These are phyloP conservation scores for Moesziomyces sp. DNA, from an alignment of 1,284 basidiomycete genomes.

Conservation along the genomic window DNA sequence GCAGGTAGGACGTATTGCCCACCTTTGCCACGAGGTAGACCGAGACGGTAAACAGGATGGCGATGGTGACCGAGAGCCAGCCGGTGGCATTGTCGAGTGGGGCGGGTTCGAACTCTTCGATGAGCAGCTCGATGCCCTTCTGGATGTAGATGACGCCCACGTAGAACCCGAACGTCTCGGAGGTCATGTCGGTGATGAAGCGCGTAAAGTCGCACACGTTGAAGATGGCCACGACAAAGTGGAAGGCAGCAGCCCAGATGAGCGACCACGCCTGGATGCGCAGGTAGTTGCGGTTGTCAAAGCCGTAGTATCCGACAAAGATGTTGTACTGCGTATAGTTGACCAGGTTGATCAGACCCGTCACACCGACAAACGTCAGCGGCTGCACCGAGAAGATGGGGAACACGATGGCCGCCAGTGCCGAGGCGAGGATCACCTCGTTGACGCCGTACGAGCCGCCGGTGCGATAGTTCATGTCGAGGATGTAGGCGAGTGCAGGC, in stretches of 20 bases:
- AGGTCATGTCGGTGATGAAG: constrained; percentile 78
- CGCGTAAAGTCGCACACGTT: constrained; percentile 73
- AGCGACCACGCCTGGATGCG: constrained; percentile 77
- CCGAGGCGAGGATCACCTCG: constrained; percentile 74
- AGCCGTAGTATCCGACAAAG: constrained; percentile 60
- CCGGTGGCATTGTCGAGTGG: constrained; percentile 67
- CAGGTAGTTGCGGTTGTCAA: constrained; percentile 55
- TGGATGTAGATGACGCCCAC: constrained; percentile 67
- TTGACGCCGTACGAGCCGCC: constrained; percentile 88
- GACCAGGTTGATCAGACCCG: constrained; percentile 73
- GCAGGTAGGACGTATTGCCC: constrained; percentile 60
- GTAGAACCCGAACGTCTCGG: constrained; percentile 88
- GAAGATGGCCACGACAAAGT: constrained; percentile 85
- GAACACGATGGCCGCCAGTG: constrained; percentile 89
- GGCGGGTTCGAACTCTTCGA: constrained; percentile 66
- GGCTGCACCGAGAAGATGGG: constrained; percentile 90
- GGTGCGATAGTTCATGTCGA: constrained; percentile 88
- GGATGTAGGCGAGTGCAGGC: constrained; percentile 89
- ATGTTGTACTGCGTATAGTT: constrained; percentile 67
- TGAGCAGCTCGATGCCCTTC: constrained; percentile 70
- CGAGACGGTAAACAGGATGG: constrained; percentile 69
- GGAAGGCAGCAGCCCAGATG: constrained; percentile 91
- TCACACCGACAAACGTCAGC: constrained; percentile 91
- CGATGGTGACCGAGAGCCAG: constrained; percentile 70
- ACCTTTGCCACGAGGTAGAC: constrained; percentile 67